Evolutionary conservation across 73 alveolate species (phyloP).

Genomic region (Effrenium voratum): DNA sequence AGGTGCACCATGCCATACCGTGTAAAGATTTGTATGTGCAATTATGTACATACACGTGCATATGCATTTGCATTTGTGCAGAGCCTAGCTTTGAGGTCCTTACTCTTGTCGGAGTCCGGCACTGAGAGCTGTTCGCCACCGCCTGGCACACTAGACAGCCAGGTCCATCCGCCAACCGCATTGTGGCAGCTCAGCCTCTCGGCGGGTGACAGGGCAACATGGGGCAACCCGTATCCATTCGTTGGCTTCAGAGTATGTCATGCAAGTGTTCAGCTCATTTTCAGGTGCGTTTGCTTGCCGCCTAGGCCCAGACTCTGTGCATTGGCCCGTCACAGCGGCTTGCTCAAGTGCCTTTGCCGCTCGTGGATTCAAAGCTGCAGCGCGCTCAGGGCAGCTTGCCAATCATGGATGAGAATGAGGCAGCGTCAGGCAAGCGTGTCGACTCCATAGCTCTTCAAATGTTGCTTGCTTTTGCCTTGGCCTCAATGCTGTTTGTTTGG

Average conservation of each 20-base stretch:
- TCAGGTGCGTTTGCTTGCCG: background rate
- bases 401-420: conserved; percentile 47
- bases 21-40: too few relatives aligned
- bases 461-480: too few relatives aligned
- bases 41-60: too few relatives aligned
- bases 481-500: too few relatives aligned
- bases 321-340: conserved; percentile 30
- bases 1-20: too few relatives aligned
- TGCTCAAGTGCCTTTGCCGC: too few relatives aligned
- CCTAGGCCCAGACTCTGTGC: conserved; percentile 37
- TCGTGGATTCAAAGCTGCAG: too few relatives aligned
- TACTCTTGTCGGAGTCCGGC: conserved; percentile 39
- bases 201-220: too few relatives aligned
- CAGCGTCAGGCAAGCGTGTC: conserved; percentile 66
- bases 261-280: background rate
- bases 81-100: background rate
- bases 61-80: background rate
- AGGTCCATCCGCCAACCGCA: conserved; percentile 78
- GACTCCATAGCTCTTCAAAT: too few relatives aligned
- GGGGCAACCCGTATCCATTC: too few relatives aligned
- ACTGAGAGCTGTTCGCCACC: background rate
- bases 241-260: background rate
- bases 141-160: background rate
- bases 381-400: too few relatives aligned
- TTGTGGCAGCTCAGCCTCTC: conserved; percentile 67